Base-by-base conservation (phyloP, 1,139 yeast species). In the Suhomyces yuchorum region DNA sequence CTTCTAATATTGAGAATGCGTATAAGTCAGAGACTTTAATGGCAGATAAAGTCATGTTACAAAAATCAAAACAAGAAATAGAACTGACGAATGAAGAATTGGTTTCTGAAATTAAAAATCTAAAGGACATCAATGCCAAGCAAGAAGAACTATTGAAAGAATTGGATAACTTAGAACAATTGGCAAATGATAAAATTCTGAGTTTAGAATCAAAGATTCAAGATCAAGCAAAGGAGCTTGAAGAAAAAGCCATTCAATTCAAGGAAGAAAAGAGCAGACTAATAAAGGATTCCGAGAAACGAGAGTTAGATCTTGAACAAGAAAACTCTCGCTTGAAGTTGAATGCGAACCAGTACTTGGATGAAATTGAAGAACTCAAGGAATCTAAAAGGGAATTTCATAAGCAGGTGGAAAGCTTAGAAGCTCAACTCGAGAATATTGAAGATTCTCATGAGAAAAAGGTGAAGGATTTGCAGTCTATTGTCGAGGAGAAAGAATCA, bases 91-190 rank as follows among this genome's bases (percentile, higher is more conserved):
- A 53, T 15, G 33, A 38, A n/a, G 58, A 58, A 23, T 51, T 61
- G 42, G 44, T 43, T 8, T 26, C 42, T 2, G 50, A 61, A 15
- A 51, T 57, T 24, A 56, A 54, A 5, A 48, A 53, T 38, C 48
- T 54, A 23, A 55, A 50, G 40, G 57, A 61, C 38, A 51, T 59
- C 22, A 60, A 61, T 45, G 37, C 53, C 20, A 56, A 59, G 43
- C 64, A 58, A 45, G 61, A 60, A 37, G 63, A 58, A 40, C 50
- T 61, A 23, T 55, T 62, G 30, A 60, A 56, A 37, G 64, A 61
- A 22, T 51, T 60, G 39, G 63, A 62, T 35, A 61, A 60, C 43
- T 52, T 57, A 42, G 62, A 61, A 49, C 56, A 56, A 40, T 51
- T 59, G 46, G 63, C 63, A 12, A 58, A 60, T 48, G 62, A 59